Evolutionary conservation across 2,329 filamentous ascomycete species (phyloP).

Genomic region (Penicillium sp.): DNA sequence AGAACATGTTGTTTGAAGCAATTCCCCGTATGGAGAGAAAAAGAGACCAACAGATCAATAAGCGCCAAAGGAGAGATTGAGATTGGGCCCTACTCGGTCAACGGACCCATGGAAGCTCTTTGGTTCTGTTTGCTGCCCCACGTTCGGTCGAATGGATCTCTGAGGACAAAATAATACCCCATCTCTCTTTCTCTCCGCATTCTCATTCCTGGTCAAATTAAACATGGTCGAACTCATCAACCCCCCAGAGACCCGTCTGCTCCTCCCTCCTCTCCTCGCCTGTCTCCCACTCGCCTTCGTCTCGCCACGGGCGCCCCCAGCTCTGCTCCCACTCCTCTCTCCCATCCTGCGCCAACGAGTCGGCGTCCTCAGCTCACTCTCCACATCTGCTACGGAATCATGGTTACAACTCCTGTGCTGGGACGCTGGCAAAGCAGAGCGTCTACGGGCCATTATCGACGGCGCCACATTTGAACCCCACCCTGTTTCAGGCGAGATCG

Average conservation of each 20-base stretch:
- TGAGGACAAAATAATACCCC: neutral
- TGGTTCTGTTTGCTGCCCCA: constrained; percentile 12
- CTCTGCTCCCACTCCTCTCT: constrained; percentile 61
- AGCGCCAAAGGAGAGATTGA: neutral
- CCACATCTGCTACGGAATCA: constrained; percentile 47
- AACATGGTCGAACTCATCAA: constrained; percentile 57
- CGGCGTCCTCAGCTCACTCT: constrained; percentile 54
- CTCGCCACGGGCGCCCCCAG: constrained; percentile 61
- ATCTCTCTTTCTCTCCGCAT: constrained; percentile 6
- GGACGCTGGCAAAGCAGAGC: constrained; percentile 55
- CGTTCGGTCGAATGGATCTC: constrained; percentile 20
- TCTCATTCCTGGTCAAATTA: neutral
- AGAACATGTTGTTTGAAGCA: too few relatives aligned
- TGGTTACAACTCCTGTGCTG: constrained; percentile 64
- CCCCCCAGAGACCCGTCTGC: constrained; percentile 55
- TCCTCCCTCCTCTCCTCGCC: constrained; percentile 64
- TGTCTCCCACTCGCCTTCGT: constrained; percentile 63
- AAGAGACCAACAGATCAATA: too few relatives aligned
- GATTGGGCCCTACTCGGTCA: neutral
- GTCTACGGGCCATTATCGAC: constrained; percentile 56
- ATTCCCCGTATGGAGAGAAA: too few relatives aligned
- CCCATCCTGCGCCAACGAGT: constrained; percentile 65
- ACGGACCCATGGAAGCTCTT: neutral
- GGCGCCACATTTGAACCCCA: constrained; percentile 62
- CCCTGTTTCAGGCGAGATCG: constrained; percentile 65